Conservation (phyloP, 495 filamentous ascomycete species). For the Alectoria sarmentosa region DNA sequence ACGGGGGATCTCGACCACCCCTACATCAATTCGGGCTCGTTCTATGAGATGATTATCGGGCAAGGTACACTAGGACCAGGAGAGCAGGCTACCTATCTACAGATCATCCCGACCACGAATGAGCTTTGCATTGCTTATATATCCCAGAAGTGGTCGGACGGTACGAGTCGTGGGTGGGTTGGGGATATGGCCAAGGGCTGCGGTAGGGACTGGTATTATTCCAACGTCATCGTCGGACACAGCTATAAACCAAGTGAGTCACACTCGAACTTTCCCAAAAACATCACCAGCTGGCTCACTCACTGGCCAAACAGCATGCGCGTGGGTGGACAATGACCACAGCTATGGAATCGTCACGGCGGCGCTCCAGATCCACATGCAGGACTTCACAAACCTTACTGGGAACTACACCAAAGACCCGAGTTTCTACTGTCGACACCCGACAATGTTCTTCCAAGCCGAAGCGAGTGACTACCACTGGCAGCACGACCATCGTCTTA, state of each 20-base stretch:
- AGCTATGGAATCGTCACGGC: conserved; percentile 4
- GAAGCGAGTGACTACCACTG: neutral
- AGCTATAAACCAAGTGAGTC: conserved; percentile 15
- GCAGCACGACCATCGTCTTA: neutral
- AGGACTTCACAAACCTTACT: conserved; percentile 11
- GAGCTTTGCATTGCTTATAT: conserved; percentile 19
- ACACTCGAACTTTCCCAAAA: neutral
- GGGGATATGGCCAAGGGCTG: conserved; percentile 9
- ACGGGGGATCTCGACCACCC: fast-evolving
- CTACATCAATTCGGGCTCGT: neutral
- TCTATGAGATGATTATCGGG: neutral
- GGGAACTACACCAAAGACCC: neutral
- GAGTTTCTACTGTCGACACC: neutral
- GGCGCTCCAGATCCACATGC: conserved; percentile 17
- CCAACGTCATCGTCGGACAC: conserved; percentile 12
- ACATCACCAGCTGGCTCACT: neutral
- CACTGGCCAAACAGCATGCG: conserved; percentile 3
- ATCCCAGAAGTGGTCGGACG: conserved; percentile 12
- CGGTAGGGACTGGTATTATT: conserved; percentile 9
- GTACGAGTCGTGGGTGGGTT: conserved; percentile 10
- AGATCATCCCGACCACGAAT: conserved; percentile 9
- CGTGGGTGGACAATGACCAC: conserved; percentile 17
- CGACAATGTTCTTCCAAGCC: conserved; percentile 1
- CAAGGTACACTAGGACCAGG: neutral
- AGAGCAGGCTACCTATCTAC: conserved; percentile 15